Percentiles rank a stretch among this genome's conserved stretches.
These are phyloP conservation scores for Monosporascus sp. DNA, from an alignment of 2,329 filamentous ascomycete species.

Conservation along the genomic window DNA sequence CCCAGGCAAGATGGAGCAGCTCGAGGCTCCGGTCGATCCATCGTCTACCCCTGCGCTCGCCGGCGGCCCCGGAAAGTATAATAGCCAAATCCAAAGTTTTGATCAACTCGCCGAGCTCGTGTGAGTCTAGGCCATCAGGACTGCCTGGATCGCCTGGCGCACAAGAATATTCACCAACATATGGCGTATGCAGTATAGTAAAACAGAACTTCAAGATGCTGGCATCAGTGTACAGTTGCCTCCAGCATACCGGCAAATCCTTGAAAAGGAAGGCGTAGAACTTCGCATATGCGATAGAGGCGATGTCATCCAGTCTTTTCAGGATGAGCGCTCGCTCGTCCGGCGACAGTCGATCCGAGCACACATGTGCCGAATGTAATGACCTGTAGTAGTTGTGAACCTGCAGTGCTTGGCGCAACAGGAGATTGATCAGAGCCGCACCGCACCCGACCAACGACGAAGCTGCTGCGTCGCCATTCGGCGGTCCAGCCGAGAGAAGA, in stretches of 20 bases:
- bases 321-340: conserved; percentile 22
- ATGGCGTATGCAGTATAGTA: conserved; percentile 18
- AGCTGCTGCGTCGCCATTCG: not conserved
- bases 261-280: conserved; percentile 67
- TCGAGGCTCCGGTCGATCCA: conserved; percentile 49
- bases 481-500: conserved; percentile 6
- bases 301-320: conserved; percentile 48
- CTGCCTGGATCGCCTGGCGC: conserved; percentile 8
- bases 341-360: not conserved
- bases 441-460: conserved; percentile 17
- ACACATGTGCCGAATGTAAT: not conserved
- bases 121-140: not conserved
- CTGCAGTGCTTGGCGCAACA: conserved; percentile 18
- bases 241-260: conserved; percentile 62
- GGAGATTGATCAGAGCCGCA: conserved; percentile 18
- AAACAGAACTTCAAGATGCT: conserved; percentile 56
- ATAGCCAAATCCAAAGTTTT: conserved; percentile 67
- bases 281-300: conserved; percentile 55
- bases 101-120: conserved; percentile 51
- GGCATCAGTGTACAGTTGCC: conserved; percentile 65
- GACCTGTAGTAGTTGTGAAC: conserved; percentile 7
- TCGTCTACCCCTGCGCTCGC: conserved; percentile 38
- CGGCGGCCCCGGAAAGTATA: conserved; percentile 65
- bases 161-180: conserved; percentile 4
- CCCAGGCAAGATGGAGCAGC: conserved; percentile 25